Conservation (phyloP, 306 rosid species). For the Quillaja saponaria region DNA sequence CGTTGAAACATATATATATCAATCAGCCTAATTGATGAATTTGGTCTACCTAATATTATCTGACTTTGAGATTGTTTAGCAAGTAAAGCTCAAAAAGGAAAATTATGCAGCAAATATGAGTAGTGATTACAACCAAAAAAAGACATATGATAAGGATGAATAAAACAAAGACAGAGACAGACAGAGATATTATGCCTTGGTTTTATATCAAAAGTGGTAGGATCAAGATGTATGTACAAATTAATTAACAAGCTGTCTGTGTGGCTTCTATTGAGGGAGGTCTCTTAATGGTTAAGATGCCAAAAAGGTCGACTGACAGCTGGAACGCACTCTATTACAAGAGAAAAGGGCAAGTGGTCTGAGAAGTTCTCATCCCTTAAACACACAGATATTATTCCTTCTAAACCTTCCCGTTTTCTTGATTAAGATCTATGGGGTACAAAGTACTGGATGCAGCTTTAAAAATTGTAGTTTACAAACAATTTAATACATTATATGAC, state of each 20-base stretch:
- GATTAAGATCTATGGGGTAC: constrained; percentile 32
- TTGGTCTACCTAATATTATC: not conserved
- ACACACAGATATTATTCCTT: too few species aligned
- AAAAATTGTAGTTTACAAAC: constrained; percentile 18
- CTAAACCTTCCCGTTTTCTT: constrained; percentile 29
- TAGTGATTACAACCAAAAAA: constrained; percentile 26
- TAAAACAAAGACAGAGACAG: constrained; percentile 17
- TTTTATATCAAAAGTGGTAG: constrained; percentile 17
- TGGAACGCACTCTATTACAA: constrained; percentile 61
- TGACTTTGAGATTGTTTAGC: not conserved
- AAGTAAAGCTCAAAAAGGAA: constrained; percentile 2
- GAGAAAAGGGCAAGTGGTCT: constrained; percentile 14
- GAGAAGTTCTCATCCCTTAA: too few species aligned
- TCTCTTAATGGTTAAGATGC: constrained; percentile 57
- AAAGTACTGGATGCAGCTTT: constrained; percentile 42
- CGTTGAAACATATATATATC: too few species aligned
- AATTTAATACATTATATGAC: constrained; percentile 22
- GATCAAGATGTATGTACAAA: constrained; percentile 23
- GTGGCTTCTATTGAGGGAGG: constrained; percentile 1
- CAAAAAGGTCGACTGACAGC: constrained; percentile 57
- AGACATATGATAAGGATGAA: constrained; percentile 24
- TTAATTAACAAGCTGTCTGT: too few species aligned
- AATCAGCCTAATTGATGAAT: too few species aligned
- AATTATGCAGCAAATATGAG: constrained; percentile 20
- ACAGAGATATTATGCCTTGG: constrained; percentile 32